Base-by-base conservation (phyloP, 208 protist genomes). In the Endotrypanum monterogeii region DNA sequence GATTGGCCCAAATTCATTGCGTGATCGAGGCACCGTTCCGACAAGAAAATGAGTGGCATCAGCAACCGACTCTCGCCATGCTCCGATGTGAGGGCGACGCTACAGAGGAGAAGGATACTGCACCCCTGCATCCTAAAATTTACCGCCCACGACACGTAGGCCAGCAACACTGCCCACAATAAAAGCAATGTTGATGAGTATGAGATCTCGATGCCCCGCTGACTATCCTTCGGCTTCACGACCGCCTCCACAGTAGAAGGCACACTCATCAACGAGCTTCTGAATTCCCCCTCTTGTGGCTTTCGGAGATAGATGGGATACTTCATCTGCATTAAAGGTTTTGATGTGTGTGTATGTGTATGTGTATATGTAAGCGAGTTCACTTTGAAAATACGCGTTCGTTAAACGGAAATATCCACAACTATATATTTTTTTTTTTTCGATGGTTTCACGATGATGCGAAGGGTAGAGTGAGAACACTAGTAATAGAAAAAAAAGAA, bases 161-260 rank as follows among this genome's bases (percentile, higher is more conserved):
- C 79, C 3, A 96, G 77, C 9, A 86, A n/a, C 0, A 78, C 60
- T 0, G 84, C 78, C 90, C 92, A 96, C 28, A 91, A 23, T 32
- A 89, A 60, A n/a, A 96, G 73, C 37, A 96, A 73, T 54, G 84
- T 87, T 11, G 90, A 94, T 5, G 92, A 96, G 77, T 96, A 96
- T 3, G 92, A 96, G 9, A 94, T 84, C 69, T 94, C 92, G 6
- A 95, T 39, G 12, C 23, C 4, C 25, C 70, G 54, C 18, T 63
- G 76, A 12, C 48, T 30, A 3, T 51, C 55, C 3, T 51, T 23
- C 5, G 25, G 0, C 1, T 55, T 32, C 5, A 9, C 2, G 16
- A 25, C 54, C 30, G 56, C 44, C 8, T 51, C n/a, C 18, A 41
- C 37, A 0, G 63, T 23, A 5, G 41, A 35, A 11, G 76, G 78